Conservation (phyloP, 768 basidiomycete genomes). For the Termitomyces sp. region DNA sequence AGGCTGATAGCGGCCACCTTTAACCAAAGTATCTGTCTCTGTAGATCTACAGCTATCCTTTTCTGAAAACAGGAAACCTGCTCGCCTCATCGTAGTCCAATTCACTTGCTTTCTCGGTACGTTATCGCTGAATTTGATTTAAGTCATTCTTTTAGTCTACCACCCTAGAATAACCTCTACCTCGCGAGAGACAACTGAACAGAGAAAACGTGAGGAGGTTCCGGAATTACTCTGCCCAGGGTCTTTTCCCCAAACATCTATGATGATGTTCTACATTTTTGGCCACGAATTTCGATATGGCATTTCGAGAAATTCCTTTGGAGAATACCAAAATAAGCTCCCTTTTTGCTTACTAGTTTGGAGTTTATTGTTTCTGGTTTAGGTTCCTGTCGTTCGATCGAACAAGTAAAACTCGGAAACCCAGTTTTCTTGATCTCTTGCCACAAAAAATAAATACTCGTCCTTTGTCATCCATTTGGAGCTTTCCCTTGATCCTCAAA, state of each 20-base stretch:
- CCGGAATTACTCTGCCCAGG: not conserved
- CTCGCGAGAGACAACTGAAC: not conserved
- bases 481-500: not conserved
- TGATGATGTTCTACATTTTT: not conserved
- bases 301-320: not conserved
- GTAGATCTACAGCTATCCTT: too few species aligned
- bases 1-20: not conserved
- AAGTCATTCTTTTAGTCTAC: not conserved
- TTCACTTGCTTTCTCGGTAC: not conserved
- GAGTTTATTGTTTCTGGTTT: not conserved
- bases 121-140: not conserved
- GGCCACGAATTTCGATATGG: not conserved
- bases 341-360: not conserved
- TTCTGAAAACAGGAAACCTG: not conserved
- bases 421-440: not conserved
- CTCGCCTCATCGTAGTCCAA: not conserved
- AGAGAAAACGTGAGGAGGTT: not conserved
- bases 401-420: not conserved
- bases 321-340: not conserved
- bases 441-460: not conserved
- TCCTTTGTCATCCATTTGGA: not conserved
- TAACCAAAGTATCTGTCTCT: not conserved
- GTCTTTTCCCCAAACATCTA: not conserved
- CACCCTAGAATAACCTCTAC: not conserved
- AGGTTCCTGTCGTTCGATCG: not conserved